Percentiles rank a stretch among this genome's conserved stretches.
Conservation (phyloP, 176 grass and related monocot species). For the Neostapfia colusana region DNA sequence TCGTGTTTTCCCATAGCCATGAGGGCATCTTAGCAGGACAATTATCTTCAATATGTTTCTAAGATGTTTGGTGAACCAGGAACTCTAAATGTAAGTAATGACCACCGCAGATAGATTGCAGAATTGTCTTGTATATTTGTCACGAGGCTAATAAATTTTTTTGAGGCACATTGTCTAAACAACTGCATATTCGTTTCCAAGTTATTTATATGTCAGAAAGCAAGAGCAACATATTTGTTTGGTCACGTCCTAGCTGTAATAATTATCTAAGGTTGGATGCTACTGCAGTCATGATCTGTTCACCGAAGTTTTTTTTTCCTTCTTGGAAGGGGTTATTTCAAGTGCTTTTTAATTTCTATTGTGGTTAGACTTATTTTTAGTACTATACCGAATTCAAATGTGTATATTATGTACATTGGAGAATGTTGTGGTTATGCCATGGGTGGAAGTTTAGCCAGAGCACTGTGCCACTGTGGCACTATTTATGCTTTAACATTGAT, state of each 20-base stretch:
- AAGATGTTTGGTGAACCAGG: slow-evolving; percentile 19
- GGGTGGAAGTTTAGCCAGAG: neutral
- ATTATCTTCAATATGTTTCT: neutral
- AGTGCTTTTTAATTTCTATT: slow-evolving; percentile 10
- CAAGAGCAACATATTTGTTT: slow-evolving; percentile 11
- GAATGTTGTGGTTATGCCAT: neutral
- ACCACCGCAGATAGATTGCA: neutral
- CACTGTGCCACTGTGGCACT: neutral
- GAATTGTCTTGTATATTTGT: neutral
- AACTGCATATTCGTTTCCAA: slow-evolving; percentile 1
- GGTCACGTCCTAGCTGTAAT: neutral
- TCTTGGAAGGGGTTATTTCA: neutral
- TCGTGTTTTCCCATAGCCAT: slow-evolving; percentile 7
- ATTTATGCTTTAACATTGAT: neutral
- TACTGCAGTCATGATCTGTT: slow-evolving; percentile 10
- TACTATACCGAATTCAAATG: neutral
- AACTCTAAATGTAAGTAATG: neutral
- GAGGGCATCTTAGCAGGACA: slow-evolving; percentile 12
- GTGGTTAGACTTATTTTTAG: neutral
- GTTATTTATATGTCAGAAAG: slow-evolving; percentile 9
- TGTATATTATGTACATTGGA: neutral
- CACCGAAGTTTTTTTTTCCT: neutral
- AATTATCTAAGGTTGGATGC: neutral
- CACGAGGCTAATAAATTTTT: neutral
- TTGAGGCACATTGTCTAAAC: neutral